phyloP scores from a whole-genome alignment of 2,329 filamentous ascomycete species.

The Pestalotiopsis sp. region DNA sequence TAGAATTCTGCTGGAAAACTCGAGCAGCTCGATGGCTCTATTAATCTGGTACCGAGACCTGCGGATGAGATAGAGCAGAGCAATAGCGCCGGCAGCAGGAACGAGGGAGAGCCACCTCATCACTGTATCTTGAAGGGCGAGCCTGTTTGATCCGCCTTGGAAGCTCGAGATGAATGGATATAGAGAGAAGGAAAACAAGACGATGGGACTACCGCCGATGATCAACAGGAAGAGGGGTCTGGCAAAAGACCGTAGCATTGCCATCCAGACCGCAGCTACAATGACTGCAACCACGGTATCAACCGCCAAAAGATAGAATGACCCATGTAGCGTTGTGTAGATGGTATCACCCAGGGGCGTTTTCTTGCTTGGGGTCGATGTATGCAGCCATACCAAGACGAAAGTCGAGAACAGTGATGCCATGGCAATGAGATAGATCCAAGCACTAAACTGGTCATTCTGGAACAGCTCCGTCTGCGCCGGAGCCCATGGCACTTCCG shows the following conservation, averaged over 20 bases:
- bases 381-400: constrained; percentile 87
- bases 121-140: constrained; percentile 71
- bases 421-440: constrained; percentile 81
- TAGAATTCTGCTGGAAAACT: constrained; percentile 88
- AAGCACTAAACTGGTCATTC: constrained; percentile 91
- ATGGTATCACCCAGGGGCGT: constrained; percentile 86
- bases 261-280: constrained; percentile 88
- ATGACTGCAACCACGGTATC: constrained; percentile 90
- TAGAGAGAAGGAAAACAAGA: constrained; percentile 85
- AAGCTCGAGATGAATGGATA: constrained; percentile 92
- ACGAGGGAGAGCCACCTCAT: constrained; percentile 87
- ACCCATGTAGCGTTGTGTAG: constrained; percentile 83
- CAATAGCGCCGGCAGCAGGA: constrained; percentile 68
- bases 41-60: constrained; percentile 78
- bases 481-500: constrained; percentile 52
- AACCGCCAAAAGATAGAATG: constrained; percentile 84
- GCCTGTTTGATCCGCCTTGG: constrained; percentile 72
- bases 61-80: constrained; percentile 84
- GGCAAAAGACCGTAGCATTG: constrained; percentile 83
- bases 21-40: constrained; percentile 83
- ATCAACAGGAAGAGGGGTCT: constrained; percentile 80
- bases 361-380: constrained; percentile 67
- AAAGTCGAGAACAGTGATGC: constrained; percentile 86
- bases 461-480: constrained; percentile 69
- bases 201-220: constrained; percentile 79